These are phyloP conservation scores for Lotus japonicus DNA, from an alignment of 306 rosid genomes.

Conservation along the genomic window DNA sequence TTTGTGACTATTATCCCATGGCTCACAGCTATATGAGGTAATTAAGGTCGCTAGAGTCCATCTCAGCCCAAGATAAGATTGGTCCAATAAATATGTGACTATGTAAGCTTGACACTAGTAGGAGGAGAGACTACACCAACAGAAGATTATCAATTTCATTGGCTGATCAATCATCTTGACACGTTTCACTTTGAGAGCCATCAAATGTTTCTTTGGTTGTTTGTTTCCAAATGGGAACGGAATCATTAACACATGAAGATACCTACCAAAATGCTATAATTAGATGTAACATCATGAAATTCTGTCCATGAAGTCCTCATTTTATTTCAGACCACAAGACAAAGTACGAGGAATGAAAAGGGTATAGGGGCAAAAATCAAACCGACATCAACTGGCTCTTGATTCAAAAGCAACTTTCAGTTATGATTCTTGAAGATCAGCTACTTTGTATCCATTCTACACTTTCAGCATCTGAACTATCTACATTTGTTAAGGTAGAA, in stretches of 20 bases:
- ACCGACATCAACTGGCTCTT: constrained; percentile 47
- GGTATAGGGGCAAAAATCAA: constrained; percentile 18
- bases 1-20: too few species aligned
- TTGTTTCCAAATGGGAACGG: constrained; percentile 31
- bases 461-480: constrained; percentile 39
- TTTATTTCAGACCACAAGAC: constrained; percentile 13
- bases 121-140: too few species aligned
- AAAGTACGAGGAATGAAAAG: not conserved
- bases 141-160: too few species aligned
- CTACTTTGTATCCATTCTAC: constrained; percentile 57
- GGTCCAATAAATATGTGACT: too few species aligned
- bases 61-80: too few species aligned
- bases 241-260: constrained; percentile 17
- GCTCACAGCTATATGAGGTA: too few species aligned
- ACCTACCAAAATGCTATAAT: constrained; percentile 29
- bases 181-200: constrained; percentile 26
- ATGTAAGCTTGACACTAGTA: too few species aligned
- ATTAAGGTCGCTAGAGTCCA: too few species aligned
- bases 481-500: constrained; percentile 47
- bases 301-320: not conserved
- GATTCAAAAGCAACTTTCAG: constrained; percentile 43
- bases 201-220: not conserved
- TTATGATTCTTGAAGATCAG: constrained; percentile 55
- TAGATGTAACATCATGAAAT: constrained; percentile 35
- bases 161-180: not conserved